These are phyloP conservation scores for Artemisia tridentata DNA, from an alignment of 129 eudicot genomes.

Conservation along the genomic window DNA sequence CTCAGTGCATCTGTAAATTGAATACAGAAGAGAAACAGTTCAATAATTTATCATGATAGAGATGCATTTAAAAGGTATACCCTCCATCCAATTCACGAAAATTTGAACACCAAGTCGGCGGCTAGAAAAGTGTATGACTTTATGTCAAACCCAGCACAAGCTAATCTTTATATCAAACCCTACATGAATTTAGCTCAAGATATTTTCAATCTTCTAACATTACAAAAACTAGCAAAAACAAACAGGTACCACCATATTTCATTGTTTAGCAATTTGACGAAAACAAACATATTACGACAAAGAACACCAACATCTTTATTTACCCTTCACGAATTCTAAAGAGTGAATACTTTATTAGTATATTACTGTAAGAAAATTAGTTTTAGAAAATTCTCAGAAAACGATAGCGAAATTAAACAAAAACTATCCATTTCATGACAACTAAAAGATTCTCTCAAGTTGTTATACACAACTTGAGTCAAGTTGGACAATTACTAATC, in stretches of 20 bases:
- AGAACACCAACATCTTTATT: too few relatives aligned
- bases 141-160: not conserved
- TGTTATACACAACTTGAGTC: too few relatives aligned
- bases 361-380: too few relatives aligned
- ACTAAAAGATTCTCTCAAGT: too few relatives aligned
- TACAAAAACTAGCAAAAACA: not conserved
- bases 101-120: not conserved
- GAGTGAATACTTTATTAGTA: too few relatives aligned
- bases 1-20: slow-evolving; percentile 66
- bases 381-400: too few relatives aligned
- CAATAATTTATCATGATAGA: not conserved
- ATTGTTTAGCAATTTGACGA: not conserved
- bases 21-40: slow-evolving; percentile 9
- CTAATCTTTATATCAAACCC: not conserved
- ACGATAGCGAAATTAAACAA: too few relatives aligned
- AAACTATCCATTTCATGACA: too few relatives aligned
- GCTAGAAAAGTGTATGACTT: not conserved
- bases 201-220: not conserved
- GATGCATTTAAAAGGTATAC: not conserved
- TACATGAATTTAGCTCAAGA: not conserved
- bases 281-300: too few relatives aligned
- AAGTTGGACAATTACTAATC: too few relatives aligned
- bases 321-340: too few relatives aligned
- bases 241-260: not conserved
- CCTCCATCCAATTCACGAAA: not conserved